Percentiles rank a stretch among this genome's conserved stretches.
Conservation (phyloP, 1,284 basidiomycete species). For the Chalciporus sp. region DNA sequence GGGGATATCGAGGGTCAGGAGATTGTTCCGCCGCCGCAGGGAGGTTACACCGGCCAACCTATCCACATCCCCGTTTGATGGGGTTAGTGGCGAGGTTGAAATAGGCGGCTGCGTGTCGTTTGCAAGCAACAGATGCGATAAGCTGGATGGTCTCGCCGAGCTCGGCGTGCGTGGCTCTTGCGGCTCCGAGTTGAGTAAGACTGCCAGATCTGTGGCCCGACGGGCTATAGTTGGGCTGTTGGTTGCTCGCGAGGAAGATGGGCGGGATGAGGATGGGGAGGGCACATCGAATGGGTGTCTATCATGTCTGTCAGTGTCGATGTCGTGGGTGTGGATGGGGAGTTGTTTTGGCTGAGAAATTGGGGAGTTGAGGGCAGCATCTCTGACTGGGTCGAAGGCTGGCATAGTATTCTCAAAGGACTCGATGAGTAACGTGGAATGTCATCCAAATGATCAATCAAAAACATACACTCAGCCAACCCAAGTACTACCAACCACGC, state of each 20-base stretch:
- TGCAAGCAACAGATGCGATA: constrained; percentile 55
- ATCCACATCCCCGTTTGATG: constrained; percentile 35
- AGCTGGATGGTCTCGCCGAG: constrained; percentile 43
- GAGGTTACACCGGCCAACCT: constrained; percentile 44
- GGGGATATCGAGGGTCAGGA: constrained; percentile 37
- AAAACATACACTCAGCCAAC: background rate
- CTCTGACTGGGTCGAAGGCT: constrained; percentile 81
- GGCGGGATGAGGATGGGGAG: constrained; percentile 38
- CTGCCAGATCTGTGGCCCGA: constrained; percentile 69
- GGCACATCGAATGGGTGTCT: constrained; percentile 31
- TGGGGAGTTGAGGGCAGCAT: constrained; percentile 76
- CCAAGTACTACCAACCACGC: too few relatives aligned
- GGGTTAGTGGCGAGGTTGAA: constrained; percentile 5
- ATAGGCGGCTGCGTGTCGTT: constrained; percentile 26
- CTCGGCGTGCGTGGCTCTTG: constrained; percentile 44
- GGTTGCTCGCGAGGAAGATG: constrained; percentile 37
- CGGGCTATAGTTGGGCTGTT: constrained; percentile 52
- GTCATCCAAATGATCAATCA: background rate
- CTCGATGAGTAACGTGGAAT: background rate
- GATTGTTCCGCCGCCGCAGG: constrained; percentile 37
- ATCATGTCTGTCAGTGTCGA: constrained; percentile 31
- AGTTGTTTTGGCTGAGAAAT: constrained; percentile 37
- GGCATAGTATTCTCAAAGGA: too few relatives aligned
- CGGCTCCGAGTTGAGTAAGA: constrained; percentile 65
- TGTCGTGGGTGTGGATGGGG: constrained; percentile 28